These are phyloP conservation scores for Picochlorum sp. DNA, from an alignment of 139 green algal species.

Conservation along the genomic window DNA sequence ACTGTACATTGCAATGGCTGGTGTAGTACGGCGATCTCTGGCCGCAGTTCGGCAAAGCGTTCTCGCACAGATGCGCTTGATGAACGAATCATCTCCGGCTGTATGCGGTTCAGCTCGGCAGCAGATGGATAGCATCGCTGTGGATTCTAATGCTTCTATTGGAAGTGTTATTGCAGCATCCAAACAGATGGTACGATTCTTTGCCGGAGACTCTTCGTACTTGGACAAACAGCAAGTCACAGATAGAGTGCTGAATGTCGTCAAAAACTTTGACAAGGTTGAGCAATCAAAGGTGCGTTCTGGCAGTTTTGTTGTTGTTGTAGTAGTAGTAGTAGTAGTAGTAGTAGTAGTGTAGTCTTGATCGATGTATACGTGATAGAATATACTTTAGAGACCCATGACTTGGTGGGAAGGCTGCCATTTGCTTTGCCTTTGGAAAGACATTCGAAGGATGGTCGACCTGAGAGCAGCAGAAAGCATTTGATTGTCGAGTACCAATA, in stretches of 20 bases:
- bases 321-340: background rate
- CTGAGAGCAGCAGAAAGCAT: background rate
- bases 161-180: too few species aligned
- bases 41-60: slow-evolving; percentile 13
- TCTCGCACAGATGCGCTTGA: slow-evolving; percentile 14
- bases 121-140: background rate
- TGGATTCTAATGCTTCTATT: background rate
- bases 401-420: too few species aligned
- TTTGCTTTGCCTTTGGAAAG: too few species aligned
- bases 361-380: background rate
- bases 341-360: too few species aligned
- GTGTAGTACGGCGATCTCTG: too few species aligned
- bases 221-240: slow-evolving; percentile 88
- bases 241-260: slow-evolving; percentile 79
- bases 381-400: background rate
- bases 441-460: too few species aligned
- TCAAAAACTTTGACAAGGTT: slow-evolving; percentile 98
- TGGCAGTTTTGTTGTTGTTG: background rate
- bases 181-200: slow-evolving; percentile 20
- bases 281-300: slow-evolving; percentile 76
- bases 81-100: too few species aligned
- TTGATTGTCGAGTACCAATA: background rate
- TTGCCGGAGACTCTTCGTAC: slow-evolving; percentile 51
- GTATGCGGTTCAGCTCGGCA: too few species aligned
- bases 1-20: too few species aligned